Base-by-base conservation (phyloP, 495 filamentous ascomycete species). In the Jackrogersella minutella region DNA sequence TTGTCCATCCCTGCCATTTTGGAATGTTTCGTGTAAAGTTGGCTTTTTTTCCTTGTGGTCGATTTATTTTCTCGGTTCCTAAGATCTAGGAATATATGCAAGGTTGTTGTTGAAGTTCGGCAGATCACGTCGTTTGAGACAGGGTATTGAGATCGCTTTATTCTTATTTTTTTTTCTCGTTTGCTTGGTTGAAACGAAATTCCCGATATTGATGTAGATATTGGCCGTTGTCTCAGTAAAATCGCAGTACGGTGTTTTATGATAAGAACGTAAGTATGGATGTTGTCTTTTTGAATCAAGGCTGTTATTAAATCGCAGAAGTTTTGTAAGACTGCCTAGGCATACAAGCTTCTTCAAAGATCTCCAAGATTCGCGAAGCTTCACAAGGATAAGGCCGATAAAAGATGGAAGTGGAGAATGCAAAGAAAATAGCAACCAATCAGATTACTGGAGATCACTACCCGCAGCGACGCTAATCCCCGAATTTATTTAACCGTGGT, bases 331-430 rank as follows among this genome's bases (percentile, higher is more conserved):
- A 58, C 39, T 53, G 22, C 4, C 9, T 40, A 46, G 16, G 13
- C 11, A 31, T 51, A 37, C 51, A 56, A 60, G 22, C 40, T 69
- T 64, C 56, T 61, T 36, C 22, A 61, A 30, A 69, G 47, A 70
- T 74, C 72, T 63, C 58, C 55, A 53, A 74, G 70, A 52, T 74
- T 74, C 72, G 72, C 69, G 72, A 74, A 74, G 70, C 72, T 74
- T 74, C 72, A 72, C 58, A 52, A 31, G 58, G 51, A 57, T 36
- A 66, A 52, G 66, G 60, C 56, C 60, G 55, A 64, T 69, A 69
- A 69, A 55, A 39, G 44, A 36, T 26, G n/a, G 58, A 50, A 63
- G 65, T 62, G 65, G 58, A 10, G 30, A 52, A n/a, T n/a, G n/a
- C n/a, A 0, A 31, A 47, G 26, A 37, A 31, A 5, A 37, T n/a